Evolutionary conservation across 768 basidiomycete species (phyloP), one percentile per base, ranked within the genome.

Genomic region (Termitomyces eurrhizus): DNA sequence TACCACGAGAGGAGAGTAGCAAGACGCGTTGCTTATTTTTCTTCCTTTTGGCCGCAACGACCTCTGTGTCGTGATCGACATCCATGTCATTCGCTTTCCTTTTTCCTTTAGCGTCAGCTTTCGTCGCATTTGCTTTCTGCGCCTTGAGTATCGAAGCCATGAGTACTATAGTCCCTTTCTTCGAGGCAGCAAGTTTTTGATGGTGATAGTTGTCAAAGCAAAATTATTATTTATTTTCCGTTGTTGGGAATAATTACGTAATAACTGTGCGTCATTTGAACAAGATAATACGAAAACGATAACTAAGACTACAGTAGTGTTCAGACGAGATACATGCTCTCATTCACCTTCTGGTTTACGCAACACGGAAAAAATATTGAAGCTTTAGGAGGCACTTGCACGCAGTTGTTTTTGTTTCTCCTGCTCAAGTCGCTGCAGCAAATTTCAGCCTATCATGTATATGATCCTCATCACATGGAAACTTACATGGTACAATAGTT

Each of bases 11-110:
- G 45, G 91, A 93, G 53, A 98, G 84, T 67, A 98, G 72, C 56
- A 99, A 78, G 7, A 98, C 95, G 63, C 95, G 86, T 79, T 99
- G 96, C 82, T 94, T 97, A 79, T 98, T 95, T 73, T 85, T 87
- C 75, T 85, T 86, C 72, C 76, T 80, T 69, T 83, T 86, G 16
- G 77, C 70, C 7, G 66, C 69, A 39, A 69, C 66, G 26, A 64
- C 67, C 37, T 70, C 71, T 5, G 69, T 62, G 29, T 70, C 75
- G 26, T 80, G 77, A 42, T 80, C 80, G 12, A 80, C 76, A 21
- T 90, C 84, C 71, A 79, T 81, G 60, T 86, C 85, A 65, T 84
- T 78, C 7, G 80, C 83, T 58, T 85, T 86, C 39, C 81, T 79
- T 69, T 88, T 90, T 62, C 88, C 81, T 70, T 92, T 85, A 32